Base-by-base conservation (phyloP, 257 asterid species). In the Petunia axillaris region DNA sequence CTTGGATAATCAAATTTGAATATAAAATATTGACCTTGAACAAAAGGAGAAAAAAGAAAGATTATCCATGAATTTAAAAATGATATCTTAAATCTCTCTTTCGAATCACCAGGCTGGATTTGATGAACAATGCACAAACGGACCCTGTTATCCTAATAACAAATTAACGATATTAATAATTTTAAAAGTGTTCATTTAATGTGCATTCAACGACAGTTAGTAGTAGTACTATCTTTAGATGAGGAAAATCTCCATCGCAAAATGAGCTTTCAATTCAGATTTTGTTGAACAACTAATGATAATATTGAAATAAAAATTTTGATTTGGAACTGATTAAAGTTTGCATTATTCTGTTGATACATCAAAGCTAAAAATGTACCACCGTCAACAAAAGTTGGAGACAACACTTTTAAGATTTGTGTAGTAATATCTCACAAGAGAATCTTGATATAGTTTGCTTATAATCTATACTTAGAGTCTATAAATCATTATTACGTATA, bases 1-100 rank as follows among this genome's bases (percentile, higher is more conserved):
- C 13, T 67, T n/a, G 40, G 76, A 43, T 67, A 35, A n/a, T 13
- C 55, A 43, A 67, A n/a, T 54, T n/a, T 16, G 57, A 68, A 68
- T 43, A 43, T 68, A 68, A 68, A 15, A 68, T 68, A 44, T n/a
- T 65, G 4, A 8, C 1, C 36, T 43, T 68, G 76, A 8, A 43
- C 54, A 43, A 68, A 46, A 44, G 40, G n/a, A n/a, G 39, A 43
- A 16, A 68, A 6, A 16, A 5, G 16, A 67, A 41, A n/a, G n/a
- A 67, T 67, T n/a, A 67, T 43, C 2, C 15, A 43, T 9, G 9
- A 4, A 44, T 44, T 43, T 3, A 15, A 67, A 43, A 68, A 68
- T 16, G 8, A 3, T 43, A 43, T n/a, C 55, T 43, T 68, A 7
- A n/a, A 68, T 25, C 25, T 25, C 25, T 25, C 25, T 25, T 25